Base-by-base conservation (phyloP, 2,329 filamentous ascomycete genomes). In the Penicillium oxalicum region DNA sequence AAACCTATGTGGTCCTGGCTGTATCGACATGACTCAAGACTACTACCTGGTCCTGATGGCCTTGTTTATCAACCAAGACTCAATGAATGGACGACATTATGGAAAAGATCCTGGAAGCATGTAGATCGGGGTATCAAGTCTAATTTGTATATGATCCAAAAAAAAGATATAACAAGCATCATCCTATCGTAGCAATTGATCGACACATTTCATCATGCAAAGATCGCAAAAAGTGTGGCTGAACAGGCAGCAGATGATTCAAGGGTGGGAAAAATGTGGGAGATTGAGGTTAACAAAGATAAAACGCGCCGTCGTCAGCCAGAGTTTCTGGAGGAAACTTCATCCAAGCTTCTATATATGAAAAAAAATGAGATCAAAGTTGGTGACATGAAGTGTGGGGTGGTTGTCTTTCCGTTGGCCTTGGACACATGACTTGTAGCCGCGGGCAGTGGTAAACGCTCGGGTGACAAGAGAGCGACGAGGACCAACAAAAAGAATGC, bases 91-190 rank as follows among this genome's bases (percentile, higher is more conserved):
- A 32, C 11, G 29, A 34, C 8, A 42, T 13, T 1, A 41, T 5
- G 3, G 25, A 6, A 13, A 18, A 33, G 3, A 42, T 24, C 18
- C 25, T 12, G n/a, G 11, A 34, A 36, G 12, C 11, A 28, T 26
- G 8, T 48, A 9, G 35, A 45, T 26, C 67, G 53, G 46, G 62
- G 52, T 57, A 60, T 56, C 56, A 58, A 61, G 50, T 60, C 58
- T 60, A 58, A 32, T 60, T 55, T 47, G 53, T 54, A 35, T 26
- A n/a, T 42, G 41, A 44, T 27, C 41, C 37, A 44, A 46, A 45
- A 45, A 42, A 43, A 2, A 11, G 11, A 32, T 32, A 32, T 32
- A 3, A 5, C 18, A 40, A 33, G 48, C 45, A 47, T 47, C 47
- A 48, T 50, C 48, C 44, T 53, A 59, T 49, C 52, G 46, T 55